Conservation (phyloP, 2,329 filamentous ascomycete species). For the Ambrosiella xylebori region DNA sequence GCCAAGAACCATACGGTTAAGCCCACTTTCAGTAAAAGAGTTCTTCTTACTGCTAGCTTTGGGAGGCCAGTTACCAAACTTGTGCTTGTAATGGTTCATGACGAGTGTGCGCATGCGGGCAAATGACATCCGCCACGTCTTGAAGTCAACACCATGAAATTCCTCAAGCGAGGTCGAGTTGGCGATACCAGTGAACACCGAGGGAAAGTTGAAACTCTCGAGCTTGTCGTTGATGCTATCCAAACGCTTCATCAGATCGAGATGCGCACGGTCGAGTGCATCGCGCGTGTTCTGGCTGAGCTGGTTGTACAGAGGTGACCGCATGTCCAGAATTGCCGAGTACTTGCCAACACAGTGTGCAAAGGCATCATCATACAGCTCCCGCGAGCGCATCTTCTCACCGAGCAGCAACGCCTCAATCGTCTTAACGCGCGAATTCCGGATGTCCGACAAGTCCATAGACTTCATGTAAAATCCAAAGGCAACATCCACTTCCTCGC, state of each 20-base stretch:
- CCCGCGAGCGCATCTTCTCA: conserved; percentile 65
- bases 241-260: conserved; percentile 61
- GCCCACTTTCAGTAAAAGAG: conserved; percentile 63
- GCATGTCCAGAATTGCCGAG: conserved; percentile 48
- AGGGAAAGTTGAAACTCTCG: conserved; percentile 82
- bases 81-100: conserved; percentile 44
- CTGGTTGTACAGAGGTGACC: conserved; percentile 50
- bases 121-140: conserved; percentile 65
- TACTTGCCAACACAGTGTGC: conserved; percentile 82
- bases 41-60: conserved; percentile 89
- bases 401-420: conserved; percentile 78
- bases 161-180: conserved; percentile 65
- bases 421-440: conserved; percentile 70
- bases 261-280: conserved; percentile 62
- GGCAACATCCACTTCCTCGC: conserved; percentile 42
- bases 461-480: conserved; percentile 66
- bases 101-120: conserved; percentile 57
- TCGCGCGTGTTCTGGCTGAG: conserved; percentile 57
- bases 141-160: conserved; percentile 64
- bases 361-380: conserved; percentile 81
- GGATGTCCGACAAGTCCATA: conserved; percentile 59
- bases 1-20: conserved; percentile 69
- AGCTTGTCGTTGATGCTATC: conserved; percentile 54
- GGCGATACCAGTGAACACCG: conserved; percentile 73
- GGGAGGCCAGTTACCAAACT: conserved; percentile 63